Percentiles rank a stretch among this genome's conserved stretches.
phyloP scores from a whole-genome alignment of 2,329 filamentous ascomycete species.

The Shiraia bambusicola region DNA sequence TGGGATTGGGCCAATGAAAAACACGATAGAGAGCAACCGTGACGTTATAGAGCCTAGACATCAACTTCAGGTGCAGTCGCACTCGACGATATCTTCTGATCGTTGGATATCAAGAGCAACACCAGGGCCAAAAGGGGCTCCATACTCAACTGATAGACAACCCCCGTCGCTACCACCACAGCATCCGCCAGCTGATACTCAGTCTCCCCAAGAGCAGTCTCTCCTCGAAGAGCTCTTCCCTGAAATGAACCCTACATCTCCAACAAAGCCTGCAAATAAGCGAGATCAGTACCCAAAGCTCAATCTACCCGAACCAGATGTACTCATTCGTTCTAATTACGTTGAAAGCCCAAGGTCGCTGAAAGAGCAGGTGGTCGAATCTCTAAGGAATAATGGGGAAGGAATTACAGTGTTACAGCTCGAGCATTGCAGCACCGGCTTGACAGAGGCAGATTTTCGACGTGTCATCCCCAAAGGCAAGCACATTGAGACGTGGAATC shows the following conservation, averaged over 20 bases:
- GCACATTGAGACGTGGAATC: conserved; percentile 68
- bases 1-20: background rate
- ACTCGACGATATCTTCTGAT: conserved; percentile 14
- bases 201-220: conserved; percentile 32
- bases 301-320: conserved; percentile 19
- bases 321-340: conserved; percentile 11
- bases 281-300: conserved; percentile 33
- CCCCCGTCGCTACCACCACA: no score
- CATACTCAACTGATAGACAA: background rate
- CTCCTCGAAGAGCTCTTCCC: conserved; percentile 58
- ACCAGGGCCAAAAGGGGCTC: background rate
- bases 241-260: conserved; percentile 40
- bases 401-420: conserved; percentile 56
- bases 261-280: conserved; percentile 13
- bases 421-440: conserved; percentile 49
- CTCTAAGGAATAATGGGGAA: conserved; percentile 28
- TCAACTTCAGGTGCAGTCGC: conserved; percentile 18
- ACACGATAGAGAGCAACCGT: conserved; percentile 2
- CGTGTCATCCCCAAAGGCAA: conserved; percentile 63
- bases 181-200: background rate
- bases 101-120: conserved; percentile 1
- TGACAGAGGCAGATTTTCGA: conserved; percentile 70
- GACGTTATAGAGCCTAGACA: conserved; percentile 14
- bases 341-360: conserved; percentile 5
- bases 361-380: conserved; percentile 24